phyloP scores from a whole-genome alignment of 2,329 filamentous ascomycete genomes.

The Trichoderma afroharzianum region DNA sequence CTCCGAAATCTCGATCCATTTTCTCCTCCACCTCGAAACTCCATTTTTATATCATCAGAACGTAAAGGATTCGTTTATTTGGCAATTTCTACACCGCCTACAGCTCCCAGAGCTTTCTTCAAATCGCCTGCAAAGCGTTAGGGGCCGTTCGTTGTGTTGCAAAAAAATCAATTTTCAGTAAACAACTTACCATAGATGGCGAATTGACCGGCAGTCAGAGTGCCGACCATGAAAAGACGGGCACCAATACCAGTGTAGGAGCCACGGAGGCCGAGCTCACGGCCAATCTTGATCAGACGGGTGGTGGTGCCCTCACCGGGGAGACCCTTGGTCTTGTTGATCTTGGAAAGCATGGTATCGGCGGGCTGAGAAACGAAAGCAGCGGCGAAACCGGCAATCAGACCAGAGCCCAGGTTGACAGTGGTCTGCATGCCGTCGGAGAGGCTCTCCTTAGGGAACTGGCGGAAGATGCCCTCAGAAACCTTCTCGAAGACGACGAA shows the following conservation, averaged over 20 bases:
- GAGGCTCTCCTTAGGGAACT: conserved; percentile 66
- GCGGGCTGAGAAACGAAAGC: conserved; percentile 85
- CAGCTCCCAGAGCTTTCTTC: conserved; percentile 68
- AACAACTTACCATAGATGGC: conserved; percentile 80
- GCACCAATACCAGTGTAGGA: conserved; percentile 79
- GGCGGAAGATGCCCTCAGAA: conserved; percentile 66
- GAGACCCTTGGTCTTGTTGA: conserved; percentile 89
- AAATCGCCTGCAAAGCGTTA: too few species aligned
- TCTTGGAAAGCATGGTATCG: conserved; percentile 92
- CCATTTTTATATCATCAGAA: conserved; percentile 11
- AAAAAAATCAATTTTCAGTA: too few species aligned
- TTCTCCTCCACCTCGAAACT: neutral
- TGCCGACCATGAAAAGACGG: conserved; percentile 62
- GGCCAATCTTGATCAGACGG: conserved; percentile 82
- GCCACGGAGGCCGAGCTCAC: conserved; percentile 77
- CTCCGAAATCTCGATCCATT: conserved; percentile 13
- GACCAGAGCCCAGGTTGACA: conserved; percentile 67
- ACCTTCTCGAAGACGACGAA: conserved; percentile 94
- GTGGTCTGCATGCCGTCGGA: conserved; percentile 68
- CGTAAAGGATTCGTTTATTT: conserved; percentile 11
- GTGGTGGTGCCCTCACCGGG: conserved; percentile 79
- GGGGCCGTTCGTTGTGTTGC: too few species aligned
- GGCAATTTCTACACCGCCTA: conserved; percentile 51
- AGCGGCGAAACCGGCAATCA: conserved; percentile 69
- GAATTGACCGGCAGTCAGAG: conserved; percentile 76